Conservation (phyloP, 225 moss, liverwort and hornwort species). For the Bryum argenteum region DNA sequence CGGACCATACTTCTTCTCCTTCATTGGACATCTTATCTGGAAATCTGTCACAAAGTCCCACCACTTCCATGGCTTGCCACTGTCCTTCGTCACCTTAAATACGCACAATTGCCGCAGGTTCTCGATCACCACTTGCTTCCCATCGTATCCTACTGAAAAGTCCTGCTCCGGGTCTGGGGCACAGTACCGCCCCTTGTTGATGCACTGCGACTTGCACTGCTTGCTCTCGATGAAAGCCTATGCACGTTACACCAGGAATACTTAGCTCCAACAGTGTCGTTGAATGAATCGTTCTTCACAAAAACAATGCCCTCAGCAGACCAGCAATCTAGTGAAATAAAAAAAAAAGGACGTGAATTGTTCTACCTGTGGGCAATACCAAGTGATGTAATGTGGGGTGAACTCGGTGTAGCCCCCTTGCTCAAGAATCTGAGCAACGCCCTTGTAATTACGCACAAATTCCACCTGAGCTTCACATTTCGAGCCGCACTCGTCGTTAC, state of each 20-base stretch:
- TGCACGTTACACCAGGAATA: not conserved
- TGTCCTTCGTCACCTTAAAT: conserved; percentile 49
- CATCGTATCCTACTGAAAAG: conserved; percentile 68
- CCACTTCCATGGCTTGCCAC: conserved; percentile 70
- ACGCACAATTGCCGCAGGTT: conserved; percentile 84
- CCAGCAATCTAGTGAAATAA: too few species aligned
- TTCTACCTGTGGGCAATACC: conserved; percentile 76
- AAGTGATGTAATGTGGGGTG: conserved; percentile 91
- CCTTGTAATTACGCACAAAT: conserved; percentile 73
- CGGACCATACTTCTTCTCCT: conserved; percentile 64
- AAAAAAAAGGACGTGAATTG: too few species aligned
- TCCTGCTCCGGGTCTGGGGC: conserved; percentile 89
- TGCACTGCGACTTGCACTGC: conserved; percentile 85
- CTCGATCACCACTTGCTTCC: conserved; percentile 78
- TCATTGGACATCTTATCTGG: conserved; percentile 84
- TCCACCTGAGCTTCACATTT: conserved; percentile 82
- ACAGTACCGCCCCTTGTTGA: conserved; percentile 81
- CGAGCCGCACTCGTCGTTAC: conserved; percentile 84
- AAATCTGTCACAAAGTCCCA: conserved; percentile 93
- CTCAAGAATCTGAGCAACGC: conserved; percentile 80
- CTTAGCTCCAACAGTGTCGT: too few species aligned
- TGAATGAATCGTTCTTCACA: too few species aligned
- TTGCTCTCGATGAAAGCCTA: conserved; percentile 57
- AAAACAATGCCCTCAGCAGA: not conserved
- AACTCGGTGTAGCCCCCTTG: conserved; percentile 70